These are phyloP conservation scores for Rhynchosporium agropyri DNA, from an alignment of 2,329 filamentous ascomycete genomes.

Conservation along the genomic window DNA sequence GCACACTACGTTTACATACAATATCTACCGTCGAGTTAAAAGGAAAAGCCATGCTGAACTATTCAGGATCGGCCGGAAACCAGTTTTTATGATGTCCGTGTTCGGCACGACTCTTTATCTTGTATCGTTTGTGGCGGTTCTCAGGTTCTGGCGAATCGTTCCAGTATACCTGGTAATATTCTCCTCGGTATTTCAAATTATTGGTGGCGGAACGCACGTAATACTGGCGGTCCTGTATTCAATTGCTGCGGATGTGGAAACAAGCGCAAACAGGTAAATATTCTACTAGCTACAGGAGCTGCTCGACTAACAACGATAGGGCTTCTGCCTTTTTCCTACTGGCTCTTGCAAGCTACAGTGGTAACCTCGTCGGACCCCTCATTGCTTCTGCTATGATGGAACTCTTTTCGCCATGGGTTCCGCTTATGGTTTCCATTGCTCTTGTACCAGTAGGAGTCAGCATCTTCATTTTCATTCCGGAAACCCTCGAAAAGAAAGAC, in stretches of 20 bases:
- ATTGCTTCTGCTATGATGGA: conserved; percentile 11
- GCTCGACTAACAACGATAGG: not conserved
- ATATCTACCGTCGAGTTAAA: not conserved
- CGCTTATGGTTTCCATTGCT: not conserved
- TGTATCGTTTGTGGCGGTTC: not conserved
- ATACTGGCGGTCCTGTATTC: conserved; percentile 13
- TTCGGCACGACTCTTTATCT: conserved; percentile 5
- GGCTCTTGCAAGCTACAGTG: conserved; percentile 7
- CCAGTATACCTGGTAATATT: conserved; percentile 14
- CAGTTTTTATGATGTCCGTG: conserved; percentile 14
- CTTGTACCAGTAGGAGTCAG: conserved; percentile 11
- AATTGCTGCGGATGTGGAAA: conserved; percentile 16
- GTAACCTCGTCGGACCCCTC: conserved; percentile 14
- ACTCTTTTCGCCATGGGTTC: conserved; percentile 13
- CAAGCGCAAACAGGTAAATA: conserved; percentile 9
- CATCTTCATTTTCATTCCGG: conserved; percentile 17
- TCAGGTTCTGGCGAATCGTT: conserved; percentile 15
- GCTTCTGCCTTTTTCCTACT: conserved; percentile 13
- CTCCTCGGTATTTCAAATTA: conserved; percentile 10
- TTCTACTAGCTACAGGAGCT: too few relatives aligned
- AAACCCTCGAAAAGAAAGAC: conserved; percentile 13
- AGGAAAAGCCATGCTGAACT: not conserved
- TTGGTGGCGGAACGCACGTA: conserved; percentile 16
- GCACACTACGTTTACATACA: not conserved
- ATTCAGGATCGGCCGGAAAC: conserved; percentile 16